These are phyloP conservation scores for Torrubiella hemipterigena DNA, from an alignment of 2,329 filamentous ascomycete species.

Conservation along the genomic window DNA sequence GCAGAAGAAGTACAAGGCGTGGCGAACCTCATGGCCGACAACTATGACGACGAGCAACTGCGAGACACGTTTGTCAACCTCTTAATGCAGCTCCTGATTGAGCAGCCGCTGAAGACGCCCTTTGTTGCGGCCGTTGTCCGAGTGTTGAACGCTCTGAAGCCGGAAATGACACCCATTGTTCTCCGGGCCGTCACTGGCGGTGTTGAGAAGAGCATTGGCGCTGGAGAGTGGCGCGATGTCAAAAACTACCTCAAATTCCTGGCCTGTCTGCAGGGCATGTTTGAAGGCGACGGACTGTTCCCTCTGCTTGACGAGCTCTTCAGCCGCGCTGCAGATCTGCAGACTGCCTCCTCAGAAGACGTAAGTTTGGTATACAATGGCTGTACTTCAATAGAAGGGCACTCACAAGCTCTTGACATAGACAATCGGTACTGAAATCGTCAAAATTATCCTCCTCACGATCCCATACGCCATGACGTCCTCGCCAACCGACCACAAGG, in stretches of 20 bases:
- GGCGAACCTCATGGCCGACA: conserved; percentile 65
- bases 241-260: conserved; percentile 86
- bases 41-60: conserved; percentile 76
- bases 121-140: conserved; percentile 80
- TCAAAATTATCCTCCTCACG: conserved; percentile 92
- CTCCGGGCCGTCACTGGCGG: conserved; percentile 49
- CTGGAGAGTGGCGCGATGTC: conserved; percentile 77
- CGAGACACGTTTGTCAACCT: conserved; percentile 62
- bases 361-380: conserved; percentile 36
- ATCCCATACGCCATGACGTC: conserved; percentile 82
- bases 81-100: conserved; percentile 62
- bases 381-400: neutral
- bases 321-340: conserved; percentile 76
- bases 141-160: conserved; percentile 64
- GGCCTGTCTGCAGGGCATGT: conserved; percentile 69
- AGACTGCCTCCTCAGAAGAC: conserved; percentile 87
- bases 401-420: conserved; percentile 13
- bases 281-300: conserved; percentile 79
- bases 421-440: conserved; percentile 70
- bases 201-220: conserved; percentile 54
- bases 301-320: conserved; percentile 83
- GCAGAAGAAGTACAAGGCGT: conserved; percentile 68
- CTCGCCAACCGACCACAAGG: conserved; percentile 55
- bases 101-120: conserved; percentile 96
- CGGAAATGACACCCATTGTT: conserved; percentile 61